Percentiles rank a stretch among this genome's conserved stretches.
phyloP scores from a whole-genome alignment of 1,284 basidiomycete species.

The Ganoderma boninense region DNA sequence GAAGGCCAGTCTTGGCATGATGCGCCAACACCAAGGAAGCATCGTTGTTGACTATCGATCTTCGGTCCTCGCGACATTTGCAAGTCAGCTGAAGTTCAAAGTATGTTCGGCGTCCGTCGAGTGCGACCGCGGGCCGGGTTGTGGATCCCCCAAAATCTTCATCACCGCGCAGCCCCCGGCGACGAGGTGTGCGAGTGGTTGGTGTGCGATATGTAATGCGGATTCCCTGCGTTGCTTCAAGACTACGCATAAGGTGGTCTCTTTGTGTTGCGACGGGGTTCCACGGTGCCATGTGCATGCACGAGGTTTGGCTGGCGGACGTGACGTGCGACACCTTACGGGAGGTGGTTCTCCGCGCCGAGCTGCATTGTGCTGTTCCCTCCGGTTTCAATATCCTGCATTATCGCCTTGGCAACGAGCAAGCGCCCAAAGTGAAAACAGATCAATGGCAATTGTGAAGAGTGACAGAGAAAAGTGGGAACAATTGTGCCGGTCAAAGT shows the following conservation, averaged over 20 bases:
- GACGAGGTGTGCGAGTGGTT: background rate
- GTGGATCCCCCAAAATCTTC: background rate
- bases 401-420: background rate
- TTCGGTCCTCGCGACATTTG: background rate
- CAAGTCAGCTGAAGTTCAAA: background rate
- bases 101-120: background rate
- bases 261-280: background rate
- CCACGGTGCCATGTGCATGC: background rate
- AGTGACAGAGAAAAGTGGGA: background rate
- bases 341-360: constrained; percentile 48
- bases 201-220: background rate
- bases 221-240: background rate
- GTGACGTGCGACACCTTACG: background rate
- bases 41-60: background rate
- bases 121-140: background rate
- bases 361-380: constrained; percentile 74
- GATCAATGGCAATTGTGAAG: background rate
- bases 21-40: background rate
- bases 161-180: background rate
- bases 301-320: background rate
- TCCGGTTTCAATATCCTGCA: constrained; percentile 76
- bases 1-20: background rate
- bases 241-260: too few relatives aligned
- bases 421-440: background rate
- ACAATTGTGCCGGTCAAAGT: too few relatives aligned